Base-by-base conservation (phyloP, 2,329 filamentous ascomycete genomes). In the Phoma sp. region DNA sequence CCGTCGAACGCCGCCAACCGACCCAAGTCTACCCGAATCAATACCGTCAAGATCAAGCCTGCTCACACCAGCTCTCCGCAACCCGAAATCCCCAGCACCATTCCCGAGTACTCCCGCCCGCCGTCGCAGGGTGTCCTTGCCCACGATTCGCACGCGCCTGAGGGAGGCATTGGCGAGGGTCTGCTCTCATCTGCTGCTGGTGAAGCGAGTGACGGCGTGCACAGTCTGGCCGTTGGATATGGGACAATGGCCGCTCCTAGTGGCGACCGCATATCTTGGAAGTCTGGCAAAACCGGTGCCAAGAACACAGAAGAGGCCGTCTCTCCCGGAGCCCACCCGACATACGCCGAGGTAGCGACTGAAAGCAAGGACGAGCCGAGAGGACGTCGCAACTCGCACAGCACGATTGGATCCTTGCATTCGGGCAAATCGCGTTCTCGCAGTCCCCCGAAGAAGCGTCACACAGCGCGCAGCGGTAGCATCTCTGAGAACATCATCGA, bases 401-500 rank as follows among this genome's bases (percentile, higher is more conserved):
- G 69, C 59, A 76, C 68, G 10, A 65, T 73, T 34, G 72, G 63
- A 3, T 74, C 72, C 0, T 51, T 76, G 7, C 67, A 55, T 40
- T 71, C 68, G 7, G 40, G 59, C 5, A 53, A 42, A 15, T 68
- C 72, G 11, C 58, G 47, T n/a, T 66, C 68, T 1, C 57, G 28
- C 7, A 68, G 59, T 20, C 66, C 69, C 0, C 59, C 62, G 9
- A 71, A 69, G 50, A 65, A 74, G 60, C 77, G 77, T 28, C 79
- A 82, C 7, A 78, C 81, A 4, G 86, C 87, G 5, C 82, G 89
- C 51, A 91, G 87, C 62, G 90, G 90, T 23, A 91, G 87, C 69
- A 91, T 93, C 64, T 92, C 89, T 0, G 89, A 93, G 74, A 90
- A 89, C 56, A 79, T 90, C n/a, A 78, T 92, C 50, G 88, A 93